Percentiles rank a stretch among this genome's conserved stretches.
phyloP scores from a whole-genome alignment of 768 basidiomycete genomes.

The Pulveroboletus sp. region DNA sequence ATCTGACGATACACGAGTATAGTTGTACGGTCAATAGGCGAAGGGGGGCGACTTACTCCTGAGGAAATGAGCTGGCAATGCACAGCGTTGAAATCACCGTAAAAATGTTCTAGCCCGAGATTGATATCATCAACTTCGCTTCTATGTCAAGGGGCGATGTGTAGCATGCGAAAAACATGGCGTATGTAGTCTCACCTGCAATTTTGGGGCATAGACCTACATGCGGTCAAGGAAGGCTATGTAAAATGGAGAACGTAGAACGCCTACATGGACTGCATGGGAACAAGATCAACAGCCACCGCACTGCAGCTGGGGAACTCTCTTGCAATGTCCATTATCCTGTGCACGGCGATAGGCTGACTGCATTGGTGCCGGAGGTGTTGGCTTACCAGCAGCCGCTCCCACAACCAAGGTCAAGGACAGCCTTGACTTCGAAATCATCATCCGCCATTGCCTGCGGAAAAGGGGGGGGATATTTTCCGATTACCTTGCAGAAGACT shows the following conservation, averaged over 20 bases:
- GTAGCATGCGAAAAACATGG: constrained; percentile 1
- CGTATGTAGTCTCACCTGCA: constrained; percentile 45
- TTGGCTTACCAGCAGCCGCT: constrained; percentile 64
- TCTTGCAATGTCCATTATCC: constrained; percentile 71
- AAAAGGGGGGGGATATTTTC: constrained; percentile 61
- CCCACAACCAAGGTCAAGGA: constrained; percentile 76
- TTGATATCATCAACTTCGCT: constrained; percentile 85
- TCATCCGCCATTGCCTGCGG: constrained; percentile 56
- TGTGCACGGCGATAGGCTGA: constrained; percentile 27
- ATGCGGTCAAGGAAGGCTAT: constrained; percentile 16
- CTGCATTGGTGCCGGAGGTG: neutral
- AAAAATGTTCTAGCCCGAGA: constrained; percentile 77
- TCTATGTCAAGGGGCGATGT: constrained; percentile 34
- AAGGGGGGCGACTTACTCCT: constrained; percentile 50
- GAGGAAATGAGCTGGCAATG: constrained; percentile 68
- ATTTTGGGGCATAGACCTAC: constrained; percentile 64
- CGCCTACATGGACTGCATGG: constrained; percentile 68
- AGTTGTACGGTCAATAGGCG: constrained; percentile 10
- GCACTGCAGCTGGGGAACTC: constrained; percentile 66
- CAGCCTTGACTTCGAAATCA: constrained; percentile 53
- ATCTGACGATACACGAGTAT: constrained; percentile 42
- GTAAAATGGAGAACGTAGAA: constrained; percentile 6
- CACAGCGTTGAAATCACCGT: constrained; percentile 71
- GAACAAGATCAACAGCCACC: constrained; percentile 76
- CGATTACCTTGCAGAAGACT: constrained; percentile 61